These are phyloP conservation scores for Malassezia equina DNA, from an alignment of 1,284 basidiomycete genomes.

Conservation along the genomic window DNA sequence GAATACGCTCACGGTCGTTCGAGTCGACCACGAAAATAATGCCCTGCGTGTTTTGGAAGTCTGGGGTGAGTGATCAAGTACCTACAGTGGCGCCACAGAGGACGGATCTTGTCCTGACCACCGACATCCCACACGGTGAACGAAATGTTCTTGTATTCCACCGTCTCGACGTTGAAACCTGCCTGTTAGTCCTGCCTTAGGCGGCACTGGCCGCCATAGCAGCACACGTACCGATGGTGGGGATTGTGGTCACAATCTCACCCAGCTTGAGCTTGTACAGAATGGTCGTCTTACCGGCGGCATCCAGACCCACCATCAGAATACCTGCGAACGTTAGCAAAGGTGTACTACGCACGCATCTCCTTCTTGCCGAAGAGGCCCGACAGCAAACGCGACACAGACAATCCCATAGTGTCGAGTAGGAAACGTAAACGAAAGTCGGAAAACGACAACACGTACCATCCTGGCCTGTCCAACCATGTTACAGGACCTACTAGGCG, in stretches of 20 bases:
- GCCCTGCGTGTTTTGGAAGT: conserved; percentile 99
- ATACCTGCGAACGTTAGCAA: conserved; percentile 27
- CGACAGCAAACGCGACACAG: conserved; percentile 46
- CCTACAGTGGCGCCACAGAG: conserved; percentile 98
- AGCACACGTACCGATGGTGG: conserved; percentile 61
- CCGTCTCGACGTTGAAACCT: conserved; percentile 79
- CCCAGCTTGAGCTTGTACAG: conserved; percentile 98
- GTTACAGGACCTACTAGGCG: conserved; percentile 10
- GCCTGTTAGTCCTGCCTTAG: not conserved
- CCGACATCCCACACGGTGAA: conserved; percentile 99
- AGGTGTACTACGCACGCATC: conserved; percentile 32
- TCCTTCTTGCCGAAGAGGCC: conserved; percentile 48
- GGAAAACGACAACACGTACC: conserved; percentile 10
- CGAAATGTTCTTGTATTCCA: conserved; percentile 99
- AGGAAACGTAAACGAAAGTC: conserved; percentile 4
- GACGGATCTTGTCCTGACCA: conserved; percentile 60
- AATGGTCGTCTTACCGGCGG: conserved; percentile 72
- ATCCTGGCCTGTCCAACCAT: not conserved
- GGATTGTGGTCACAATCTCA: conserved; percentile 99
- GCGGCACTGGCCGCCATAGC: not conserved
- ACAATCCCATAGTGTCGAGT: conserved; percentile 35
- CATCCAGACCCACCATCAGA: conserved; percentile 81
- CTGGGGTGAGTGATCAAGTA: conserved; percentile 47
- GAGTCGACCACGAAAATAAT: conserved; percentile 99
- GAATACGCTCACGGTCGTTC: conserved; percentile 98